phyloP scores from a whole-genome alignment of 768 basidiomycete genomes.

The Mycena capillaripes region DNA sequence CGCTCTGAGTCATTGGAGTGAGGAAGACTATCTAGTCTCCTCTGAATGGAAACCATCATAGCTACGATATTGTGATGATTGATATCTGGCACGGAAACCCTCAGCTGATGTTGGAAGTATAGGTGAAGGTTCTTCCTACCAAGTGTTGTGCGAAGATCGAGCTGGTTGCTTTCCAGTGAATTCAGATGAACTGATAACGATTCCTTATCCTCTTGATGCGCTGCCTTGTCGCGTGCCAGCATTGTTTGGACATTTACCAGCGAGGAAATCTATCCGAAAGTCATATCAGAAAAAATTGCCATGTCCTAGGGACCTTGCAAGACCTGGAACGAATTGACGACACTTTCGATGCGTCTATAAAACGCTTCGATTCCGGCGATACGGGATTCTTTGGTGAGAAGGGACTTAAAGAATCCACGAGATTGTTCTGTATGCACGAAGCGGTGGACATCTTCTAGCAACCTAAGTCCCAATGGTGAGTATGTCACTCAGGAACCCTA shows the following conservation, averaged over 20 bases:
- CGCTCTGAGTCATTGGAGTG: constrained; percentile 9
- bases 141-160: neutral
- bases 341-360: constrained; percentile 2
- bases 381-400: neutral
- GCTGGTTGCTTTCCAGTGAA: neutral
- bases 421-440: constrained; percentile 36
- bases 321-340: neutral
- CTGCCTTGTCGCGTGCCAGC: neutral
- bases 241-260: constrained; percentile 5
- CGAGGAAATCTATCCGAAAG: neutral
- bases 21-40: constrained; percentile 1
- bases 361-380: neutral
- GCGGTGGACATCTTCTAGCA: constrained; percentile 34
- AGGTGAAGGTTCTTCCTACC: neutral
- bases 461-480: neutral
- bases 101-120: neutral
- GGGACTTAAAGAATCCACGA: neutral
- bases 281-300: no score
- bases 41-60: constrained; percentile 37
- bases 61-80: constrained; percentile 27
- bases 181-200: neutral
- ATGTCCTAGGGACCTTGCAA: neutral
- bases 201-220: neutral
- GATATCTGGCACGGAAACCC: neutral
- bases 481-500: neutral